A percentile compares a stretch with the other conserved stretches of the same genome.
Evolutionary conservation across 768 basidiomycete genomes (phyloP).

Genomic region (Kwoniella shandongensis): DNA sequence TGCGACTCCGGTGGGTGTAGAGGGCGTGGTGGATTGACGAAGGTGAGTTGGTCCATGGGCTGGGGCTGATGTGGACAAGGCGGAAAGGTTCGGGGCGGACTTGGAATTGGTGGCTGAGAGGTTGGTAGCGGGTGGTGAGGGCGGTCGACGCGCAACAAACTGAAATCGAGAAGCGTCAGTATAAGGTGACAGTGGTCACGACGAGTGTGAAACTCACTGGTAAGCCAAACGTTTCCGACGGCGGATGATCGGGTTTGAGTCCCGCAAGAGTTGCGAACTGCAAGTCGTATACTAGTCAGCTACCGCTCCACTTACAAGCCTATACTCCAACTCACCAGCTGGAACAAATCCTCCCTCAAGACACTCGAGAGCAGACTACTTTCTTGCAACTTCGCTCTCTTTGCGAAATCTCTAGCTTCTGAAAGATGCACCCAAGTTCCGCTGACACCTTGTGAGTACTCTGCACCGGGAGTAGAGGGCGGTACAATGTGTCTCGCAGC

Average conservation of each 20-base stretch:
- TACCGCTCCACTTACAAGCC: too few species aligned
- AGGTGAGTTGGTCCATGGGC: slow-evolving; percentile 3
- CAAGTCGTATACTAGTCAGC: too few species aligned
- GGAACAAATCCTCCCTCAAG: slow-evolving; percentile 34
- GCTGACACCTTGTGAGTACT: slow-evolving; percentile 26
- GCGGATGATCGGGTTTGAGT: slow-evolving; percentile 22
- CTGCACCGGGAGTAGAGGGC: background rate
- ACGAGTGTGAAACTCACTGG: slow-evolving; percentile 4
- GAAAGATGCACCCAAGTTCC: slow-evolving; percentile 31
- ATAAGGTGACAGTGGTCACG: background rate
- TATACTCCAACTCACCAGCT: slow-evolving; percentile 28
- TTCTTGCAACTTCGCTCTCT: slow-evolving; percentile 17
- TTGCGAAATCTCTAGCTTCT: slow-evolving; percentile 30
- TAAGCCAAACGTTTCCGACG: slow-evolving; percentile 26
- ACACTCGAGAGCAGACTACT: slow-evolving; percentile 18
- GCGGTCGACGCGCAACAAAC: slow-evolving; percentile 4
- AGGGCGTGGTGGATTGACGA: background rate
- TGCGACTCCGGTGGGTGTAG: background rate
- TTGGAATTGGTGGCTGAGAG: slow-evolving; percentile 29
- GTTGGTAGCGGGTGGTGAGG: slow-evolving; percentile 5
- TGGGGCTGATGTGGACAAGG: slow-evolving; percentile 16
- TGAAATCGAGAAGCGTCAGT: background rate
- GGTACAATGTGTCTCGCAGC: slow-evolving; percentile 27
- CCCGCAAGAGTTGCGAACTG: slow-evolving; percentile 30
- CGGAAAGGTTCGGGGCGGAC: slow-evolving; percentile 30